Conservation (phyloP, 257 asterid species). For the Pogostemon cablin region DNA sequence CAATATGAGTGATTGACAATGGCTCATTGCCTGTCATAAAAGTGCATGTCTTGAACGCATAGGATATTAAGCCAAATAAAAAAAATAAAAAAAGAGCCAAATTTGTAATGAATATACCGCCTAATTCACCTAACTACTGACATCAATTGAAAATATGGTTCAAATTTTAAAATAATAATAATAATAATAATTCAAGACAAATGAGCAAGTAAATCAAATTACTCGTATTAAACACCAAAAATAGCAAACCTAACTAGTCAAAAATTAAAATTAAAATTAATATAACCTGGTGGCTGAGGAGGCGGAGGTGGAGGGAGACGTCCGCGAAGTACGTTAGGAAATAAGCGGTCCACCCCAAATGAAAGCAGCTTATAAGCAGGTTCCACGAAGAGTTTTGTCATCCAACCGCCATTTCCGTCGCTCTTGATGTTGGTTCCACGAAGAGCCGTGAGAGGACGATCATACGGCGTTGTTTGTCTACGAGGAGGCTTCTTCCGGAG, state of each 20-base stretch:
- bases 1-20: too few species aligned
- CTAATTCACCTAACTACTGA: slow-evolving; percentile 6
- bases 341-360: slow-evolving; percentile 67
- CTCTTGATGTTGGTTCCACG: slow-evolving; percentile 35
- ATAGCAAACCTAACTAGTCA: not conserved
- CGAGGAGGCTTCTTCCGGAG: slow-evolving; percentile 62
- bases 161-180: not conserved
- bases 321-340: slow-evolving; percentile 58
- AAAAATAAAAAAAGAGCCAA: slow-evolving; percentile 2
- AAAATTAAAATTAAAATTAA: not conserved
- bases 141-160: not conserved
- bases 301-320: slow-evolving; percentile 55
- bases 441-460: slow-evolving; percentile 56
- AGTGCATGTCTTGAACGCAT: not conserved
- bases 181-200: not conserved
- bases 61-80: not conserved
- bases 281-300: slow-evolving; percentile 57
- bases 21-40: not conserved
- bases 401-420: slow-evolving; percentile 53
- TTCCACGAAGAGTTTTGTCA: slow-evolving; percentile 72
- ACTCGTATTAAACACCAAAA: not conserved
- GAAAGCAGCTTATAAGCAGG: slow-evolving; percentile 76
- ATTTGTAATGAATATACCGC: not conserved
- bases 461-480: slow-evolving; percentile 74
- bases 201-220: not conserved